phyloP scores from a whole-genome alignment of 768 basidiomycete genomes.

The Boletus vermiculosoides region DNA sequence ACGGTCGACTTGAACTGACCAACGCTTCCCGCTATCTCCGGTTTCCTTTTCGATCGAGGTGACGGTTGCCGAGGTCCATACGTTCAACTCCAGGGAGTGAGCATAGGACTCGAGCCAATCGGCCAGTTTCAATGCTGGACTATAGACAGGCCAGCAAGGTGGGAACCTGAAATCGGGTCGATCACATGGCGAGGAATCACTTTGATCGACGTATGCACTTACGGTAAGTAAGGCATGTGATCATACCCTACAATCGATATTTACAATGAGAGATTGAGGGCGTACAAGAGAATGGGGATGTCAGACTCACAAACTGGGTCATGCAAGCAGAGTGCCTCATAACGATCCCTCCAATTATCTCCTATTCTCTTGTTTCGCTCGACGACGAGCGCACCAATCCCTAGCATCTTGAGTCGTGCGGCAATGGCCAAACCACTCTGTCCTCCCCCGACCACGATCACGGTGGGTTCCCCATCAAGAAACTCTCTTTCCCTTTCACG shows the following conservation, averaged over 20 bases:
- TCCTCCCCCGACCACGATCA: constrained; percentile 51
- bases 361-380: constrained; percentile 30
- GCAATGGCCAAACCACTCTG: constrained; percentile 57
- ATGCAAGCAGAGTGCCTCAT: constrained; percentile 31
- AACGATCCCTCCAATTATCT: constrained; percentile 34
- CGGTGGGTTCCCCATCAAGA: constrained; percentile 45
- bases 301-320: constrained; percentile 32
- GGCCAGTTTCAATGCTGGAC: constrained; percentile 56
- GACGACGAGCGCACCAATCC: constrained; percentile 19
- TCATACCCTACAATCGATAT: constrained; percentile 37
- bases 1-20: constrained; percentile 43
- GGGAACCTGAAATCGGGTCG: constrained; percentile 45
- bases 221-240: constrained; percentile 58
- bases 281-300: neutral
- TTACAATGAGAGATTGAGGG: neutral
- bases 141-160: constrained; percentile 55
- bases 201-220: constrained; percentile 17
- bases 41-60: constrained; percentile 26
- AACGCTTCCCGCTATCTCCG: constrained; percentile 36
- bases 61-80: constrained; percentile 54
- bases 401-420: constrained; percentile 47
- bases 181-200: neutral
- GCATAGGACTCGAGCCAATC: constrained; percentile 70
- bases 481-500: constrained; percentile 30
- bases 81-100: constrained; percentile 56